Base-by-base conservation (phyloP, 2,329 filamentous ascomycete species). In the Colletotrichum tofieldiae region DNA sequence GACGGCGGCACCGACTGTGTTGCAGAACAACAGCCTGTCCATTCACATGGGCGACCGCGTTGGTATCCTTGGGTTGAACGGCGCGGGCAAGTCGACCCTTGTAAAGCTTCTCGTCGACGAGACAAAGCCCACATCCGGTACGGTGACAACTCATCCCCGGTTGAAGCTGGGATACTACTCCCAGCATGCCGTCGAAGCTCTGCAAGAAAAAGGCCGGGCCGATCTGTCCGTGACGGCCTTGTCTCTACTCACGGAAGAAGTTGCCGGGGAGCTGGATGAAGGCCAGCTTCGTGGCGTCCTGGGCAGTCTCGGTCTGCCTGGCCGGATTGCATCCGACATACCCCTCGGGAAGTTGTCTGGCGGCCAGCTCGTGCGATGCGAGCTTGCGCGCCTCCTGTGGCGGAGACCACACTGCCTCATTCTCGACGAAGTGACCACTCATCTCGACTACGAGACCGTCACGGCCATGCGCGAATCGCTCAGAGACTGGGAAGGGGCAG, bases 391-490 rank as follows among this genome's bases (percentile, higher is more conserved):
- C 59, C 82, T 95, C n/a, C 82, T 96, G 45, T 92, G 91, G 87
- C 84, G 84, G 51, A 85, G 88, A 4, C 93, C 93, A 26, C 93
- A 95, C 75, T 88, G 93, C 68, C 86, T 96, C 2, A 87, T 96
- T 7, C 87, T 96, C 9, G 94, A 96, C 78, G 94, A 94, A 80
- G 92, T 94, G 32, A 96, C 94, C 8, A 96, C 94, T 1, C 94
- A 97, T 84, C 86, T 97, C 51, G 94, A 97, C 79, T 93, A 93
- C 73, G 90, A 96, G 81, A 96, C 93, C 0, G 93, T 96, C 32
- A 88, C 90, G 9, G 93, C 93, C 2, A 82, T 97, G 66, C 87
- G 92, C 0, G 86, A 89, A 32, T 92, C 92, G 2, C 80, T 97
- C 74, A 86, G 87, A 18, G 83, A 83, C 3, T 97, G 93, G 87